Evolutionary conservation across 1,284 basidiomycete genomes (phyloP), one percentile per base, ranked within the genome.

Genomic region (Ceratobasidium sp.): DNA sequence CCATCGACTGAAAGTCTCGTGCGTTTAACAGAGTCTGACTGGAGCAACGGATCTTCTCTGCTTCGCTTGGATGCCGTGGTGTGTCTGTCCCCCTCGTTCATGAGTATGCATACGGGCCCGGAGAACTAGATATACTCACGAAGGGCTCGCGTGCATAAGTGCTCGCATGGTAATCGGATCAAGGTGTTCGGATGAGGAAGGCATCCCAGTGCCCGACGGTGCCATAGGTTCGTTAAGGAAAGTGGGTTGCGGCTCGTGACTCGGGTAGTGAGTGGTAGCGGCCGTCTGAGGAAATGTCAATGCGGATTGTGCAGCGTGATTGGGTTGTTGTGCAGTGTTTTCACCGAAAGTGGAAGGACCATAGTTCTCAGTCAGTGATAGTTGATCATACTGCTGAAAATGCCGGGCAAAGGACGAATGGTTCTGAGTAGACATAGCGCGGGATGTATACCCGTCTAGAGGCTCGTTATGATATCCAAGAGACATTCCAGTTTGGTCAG

Each of bases 111-210:
- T 75, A 26, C 44, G 61, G 62, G 46, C 33, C 52, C 33, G 61
- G 61, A 48, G 73, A 23, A 38, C 38, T 38, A 38, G 48, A 50
- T 33, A 50, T 65, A 75, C 73, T 75, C 56, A 75, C 73, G 61
- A 48, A 56, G 68, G 68, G 68, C 61, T 75, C 50, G 61, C 50
- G 38, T 62, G 73, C 73, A 75, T 65, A 61, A 65, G 62, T 54
- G 73, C 15, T 52, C 62, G 73, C 73, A 62, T 75, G 73, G 73
- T 75, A 44, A 75, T 75, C 73, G 73, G 73, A 75, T 75, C 73
- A 75, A 75, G 61, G 28, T 64, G 61, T 17, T 65, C 73, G 61
- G 73, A 75, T 65, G 73, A 65, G 62, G 73, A 75, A 75, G 73
- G 73, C 73, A 75, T 75, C 46, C 26, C 62, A 64, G 57, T 75